Conservation (phyloP, 2,329 filamentous ascomycete species). For the Tolypocladium ovalisporum region DNA sequence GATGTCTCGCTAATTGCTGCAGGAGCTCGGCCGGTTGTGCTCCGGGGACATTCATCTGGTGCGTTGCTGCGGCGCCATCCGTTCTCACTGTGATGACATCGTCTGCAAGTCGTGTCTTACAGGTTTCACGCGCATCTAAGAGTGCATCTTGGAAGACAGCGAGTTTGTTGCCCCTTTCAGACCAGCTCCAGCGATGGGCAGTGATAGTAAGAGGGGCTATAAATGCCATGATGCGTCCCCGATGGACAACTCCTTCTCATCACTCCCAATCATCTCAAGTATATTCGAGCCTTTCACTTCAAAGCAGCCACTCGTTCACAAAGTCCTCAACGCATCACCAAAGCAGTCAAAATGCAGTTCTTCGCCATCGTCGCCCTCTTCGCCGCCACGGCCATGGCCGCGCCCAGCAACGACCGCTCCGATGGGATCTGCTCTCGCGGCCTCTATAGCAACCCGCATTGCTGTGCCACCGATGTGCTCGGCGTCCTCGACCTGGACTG, state of each 20-base stretch:
- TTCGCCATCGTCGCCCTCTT: constrained; percentile 2
- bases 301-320: not conserved
- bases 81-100: not conserved
- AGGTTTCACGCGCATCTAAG: not conserved
- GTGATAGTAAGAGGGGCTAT: not conserved
- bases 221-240: not conserved
- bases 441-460: not conserved
- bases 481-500: constrained; percentile 1
- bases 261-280: not conserved
- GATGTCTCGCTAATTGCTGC: not conserved
- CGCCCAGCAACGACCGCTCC: too few relatives aligned
- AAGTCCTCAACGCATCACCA: not conserved
- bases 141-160: not conserved
- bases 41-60: not conserved
- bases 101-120: not conserved
- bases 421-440: not conserved
- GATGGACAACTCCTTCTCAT: not conserved
- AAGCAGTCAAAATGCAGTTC: constrained; percentile 4
- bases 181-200: not conserved
- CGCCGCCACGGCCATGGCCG: not conserved
- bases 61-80: not conserved
- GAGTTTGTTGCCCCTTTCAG: not conserved
- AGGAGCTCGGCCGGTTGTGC: not conserved
- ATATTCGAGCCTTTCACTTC: not conserved
- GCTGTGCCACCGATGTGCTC: constrained; percentile 2